Base-by-base conservation (phyloP, 2,329 filamentous ascomycete genomes). In the Pseudogymnoascus sp. region DNA sequence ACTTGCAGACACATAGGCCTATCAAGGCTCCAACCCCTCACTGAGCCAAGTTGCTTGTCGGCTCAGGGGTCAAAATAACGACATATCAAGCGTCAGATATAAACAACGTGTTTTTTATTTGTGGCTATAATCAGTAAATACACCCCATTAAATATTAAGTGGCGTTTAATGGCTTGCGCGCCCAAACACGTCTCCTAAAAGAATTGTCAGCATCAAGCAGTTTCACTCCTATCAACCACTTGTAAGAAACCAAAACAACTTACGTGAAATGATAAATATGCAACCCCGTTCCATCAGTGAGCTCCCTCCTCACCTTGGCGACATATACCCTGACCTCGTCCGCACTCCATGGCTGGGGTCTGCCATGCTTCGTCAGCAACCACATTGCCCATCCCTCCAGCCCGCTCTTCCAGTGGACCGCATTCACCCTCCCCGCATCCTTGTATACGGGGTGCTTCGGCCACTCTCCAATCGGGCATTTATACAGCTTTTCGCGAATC, bases 301-400 rank as follows among this genome's bases (percentile, higher is more conserved):
- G 37, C 61, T 66, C 68, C 16, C 64, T 60, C 31, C 68, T 64
- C 61, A 68, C 65, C 43, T 65, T 64, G 8, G 65, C 65, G 6
- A 68, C 64, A 65, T 69, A 68, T 4, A 68, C 67, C 49, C 39
- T 61, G 29, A 68, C 67, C 62, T 69, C 68, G n/a, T 69, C 68
- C n/a, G 64, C 58, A 37, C 64, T 63, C 68, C 68, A 69, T 2
- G 67, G 66, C 10, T 37, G 21, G 0, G 70, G 70, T 7, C 65
- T 65, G 2, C 70, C 70, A 43, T 62, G 67, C 16, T 69, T 65
- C 4, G 68, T 71, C 23, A 72, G 65, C 37, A 72, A 62, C 63
- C 67, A 71, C 68, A 72, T 68, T 1, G 70, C 70, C 66, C 67
- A 71, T 1, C 70, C 70, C 39, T 72, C 70, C 10, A 72, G 43